Conservation (phyloP, 805 yeast genomes). For the Ogataea sp. region DNA sequence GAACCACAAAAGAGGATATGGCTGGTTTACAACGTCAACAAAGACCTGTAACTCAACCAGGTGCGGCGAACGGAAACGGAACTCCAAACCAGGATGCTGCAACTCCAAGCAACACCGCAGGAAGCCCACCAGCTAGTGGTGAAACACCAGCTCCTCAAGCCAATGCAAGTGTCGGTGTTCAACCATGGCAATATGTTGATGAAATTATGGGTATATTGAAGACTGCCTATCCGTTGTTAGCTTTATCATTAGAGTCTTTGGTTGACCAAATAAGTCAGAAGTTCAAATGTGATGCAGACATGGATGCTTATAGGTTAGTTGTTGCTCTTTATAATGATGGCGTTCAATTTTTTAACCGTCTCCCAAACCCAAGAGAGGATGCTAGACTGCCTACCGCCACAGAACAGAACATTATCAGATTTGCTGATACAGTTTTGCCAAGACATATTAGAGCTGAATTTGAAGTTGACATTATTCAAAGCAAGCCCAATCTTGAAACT, state of each 20-base stretch:
- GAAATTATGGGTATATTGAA: slow-evolving; percentile 93
- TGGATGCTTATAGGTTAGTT: slow-evolving; percentile 89
- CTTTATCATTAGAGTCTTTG: slow-evolving; percentile 85
- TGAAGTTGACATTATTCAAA: slow-evolving; percentile 80
- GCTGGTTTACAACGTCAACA: slow-evolving; percentile 74
- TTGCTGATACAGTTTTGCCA: slow-evolving; percentile 90
- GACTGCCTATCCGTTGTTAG: slow-evolving; percentile 92
- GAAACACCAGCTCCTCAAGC: slow-evolving; percentile 4
- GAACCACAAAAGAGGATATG: slow-evolving; percentile 93
- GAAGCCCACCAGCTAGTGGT: slow-evolving; percentile 2
- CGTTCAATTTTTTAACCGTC: slow-evolving; percentile 77
- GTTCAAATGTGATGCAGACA: slow-evolving; percentile 90
- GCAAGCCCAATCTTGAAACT: slow-evolving; percentile 82
- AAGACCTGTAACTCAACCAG: slow-evolving; percentile 2
- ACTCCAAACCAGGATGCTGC: slow-evolving; percentile 1
- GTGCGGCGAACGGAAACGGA: slow-evolving; percentile 1
- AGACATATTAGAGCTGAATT: slow-evolving; percentile 83
- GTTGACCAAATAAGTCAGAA: slow-evolving; percentile 94
- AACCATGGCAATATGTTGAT: slow-evolving; percentile 89
- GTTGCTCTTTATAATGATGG: slow-evolving; percentile 92
- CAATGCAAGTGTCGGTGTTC: slow-evolving; percentile 24
- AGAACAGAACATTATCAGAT: slow-evolving; percentile 76
- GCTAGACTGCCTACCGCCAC: slow-evolving; percentile 87
- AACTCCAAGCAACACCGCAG: slow-evolving; percentile 2
- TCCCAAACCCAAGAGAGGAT: slow-evolving; percentile 81